These are phyloP conservation scores for Mortierella polycephala DNA, from an alignment of 371 early-diverging fungal species.

Conservation along the genomic window DNA sequence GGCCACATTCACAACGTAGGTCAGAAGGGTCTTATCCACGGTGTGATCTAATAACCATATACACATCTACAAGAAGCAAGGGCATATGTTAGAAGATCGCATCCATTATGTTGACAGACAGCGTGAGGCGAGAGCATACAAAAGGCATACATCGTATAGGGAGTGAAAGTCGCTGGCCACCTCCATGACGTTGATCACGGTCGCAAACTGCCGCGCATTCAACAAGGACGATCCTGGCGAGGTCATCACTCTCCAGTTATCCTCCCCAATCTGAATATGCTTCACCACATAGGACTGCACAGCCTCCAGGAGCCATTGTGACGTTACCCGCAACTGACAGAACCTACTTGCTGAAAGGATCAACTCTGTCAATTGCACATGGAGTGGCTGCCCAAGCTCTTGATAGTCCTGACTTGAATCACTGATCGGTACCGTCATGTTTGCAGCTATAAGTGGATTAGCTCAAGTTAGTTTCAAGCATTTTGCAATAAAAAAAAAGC, in stretches of 20 bases:
- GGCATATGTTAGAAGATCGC: background rate
- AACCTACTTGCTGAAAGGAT: conserved; percentile 62
- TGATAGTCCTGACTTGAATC: conserved; percentile 57
- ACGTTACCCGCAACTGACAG: conserved; percentile 61
- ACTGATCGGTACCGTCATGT: conserved; percentile 61
- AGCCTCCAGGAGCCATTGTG: conserved; percentile 69
- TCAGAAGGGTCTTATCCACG: conserved; percentile 60
- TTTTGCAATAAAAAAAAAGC: conserved; percentile 26
- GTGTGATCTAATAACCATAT: conserved; percentile 77
- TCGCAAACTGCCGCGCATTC: conserved; percentile 76
- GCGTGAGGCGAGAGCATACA: background rate
- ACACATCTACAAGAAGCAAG: conserved; percentile 52
- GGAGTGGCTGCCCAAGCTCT: conserved; percentile 52
- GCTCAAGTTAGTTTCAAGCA: too few species aligned
- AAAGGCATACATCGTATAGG: conserved; percentile 57
- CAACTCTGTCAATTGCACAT: conserved; percentile 50
- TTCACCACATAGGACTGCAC: conserved; percentile 78
- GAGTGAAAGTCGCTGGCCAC: conserved; percentile 64
- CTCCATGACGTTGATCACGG: conserved; percentile 68
- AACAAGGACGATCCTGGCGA: conserved; percentile 81
- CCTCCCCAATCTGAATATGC: conserved; percentile 76
- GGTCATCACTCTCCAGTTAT: conserved; percentile 87
- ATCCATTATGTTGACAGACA: background rate
- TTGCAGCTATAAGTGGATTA: conserved; percentile 44
- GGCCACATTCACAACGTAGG: conserved; percentile 65